A percentile compares a stretch with the other conserved stretches of the same genome.
phyloP scores from a whole-genome alignment of 306 rosid genomes.

The Vigna reflexopilosa region DNA sequence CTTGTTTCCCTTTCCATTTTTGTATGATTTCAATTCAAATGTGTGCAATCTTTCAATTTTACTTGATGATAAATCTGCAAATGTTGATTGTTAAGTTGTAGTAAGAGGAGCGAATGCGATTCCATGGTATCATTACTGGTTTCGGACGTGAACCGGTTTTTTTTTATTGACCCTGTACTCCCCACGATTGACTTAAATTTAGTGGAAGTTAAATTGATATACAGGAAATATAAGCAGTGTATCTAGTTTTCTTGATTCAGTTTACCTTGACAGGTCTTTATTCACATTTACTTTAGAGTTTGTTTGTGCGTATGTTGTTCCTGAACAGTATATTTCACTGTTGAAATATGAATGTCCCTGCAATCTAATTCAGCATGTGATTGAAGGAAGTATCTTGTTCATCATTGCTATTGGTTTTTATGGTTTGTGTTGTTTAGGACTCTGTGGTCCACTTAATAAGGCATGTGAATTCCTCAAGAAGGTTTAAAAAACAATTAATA shows the following conservation, averaged over 20 bases:
- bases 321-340: not conserved
- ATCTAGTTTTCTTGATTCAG: constrained; percentile 18
- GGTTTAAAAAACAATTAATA: constrained; percentile 14
- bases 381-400: constrained; percentile 12
- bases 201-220: not conserved
- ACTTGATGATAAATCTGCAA: constrained; percentile 21
- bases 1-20: not conserved
- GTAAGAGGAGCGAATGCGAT: constrained; percentile 19
- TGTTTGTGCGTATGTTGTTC: constrained; percentile 17
- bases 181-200: not conserved
- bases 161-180: constrained; percentile 1
- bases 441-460: constrained; percentile 8
- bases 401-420: constrained; percentile 15
- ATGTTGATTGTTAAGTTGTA: constrained; percentile 21
- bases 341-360: constrained; percentile 1
- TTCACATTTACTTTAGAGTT: not conserved
- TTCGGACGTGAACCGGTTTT: constrained; percentile 12
- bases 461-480: constrained; percentile 15
- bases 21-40: constrained; percentile 27
- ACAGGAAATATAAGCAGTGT: not conserved
- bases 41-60: constrained; percentile 21
- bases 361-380: not conserved
- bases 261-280: not conserved
- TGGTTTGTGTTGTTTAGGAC: constrained; percentile 23
- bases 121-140: not conserved